Evolutionary conservation across 2,329 filamentous ascomycete genomes (phyloP).

Genomic region (Sphaerostilbella broomeana): DNA sequence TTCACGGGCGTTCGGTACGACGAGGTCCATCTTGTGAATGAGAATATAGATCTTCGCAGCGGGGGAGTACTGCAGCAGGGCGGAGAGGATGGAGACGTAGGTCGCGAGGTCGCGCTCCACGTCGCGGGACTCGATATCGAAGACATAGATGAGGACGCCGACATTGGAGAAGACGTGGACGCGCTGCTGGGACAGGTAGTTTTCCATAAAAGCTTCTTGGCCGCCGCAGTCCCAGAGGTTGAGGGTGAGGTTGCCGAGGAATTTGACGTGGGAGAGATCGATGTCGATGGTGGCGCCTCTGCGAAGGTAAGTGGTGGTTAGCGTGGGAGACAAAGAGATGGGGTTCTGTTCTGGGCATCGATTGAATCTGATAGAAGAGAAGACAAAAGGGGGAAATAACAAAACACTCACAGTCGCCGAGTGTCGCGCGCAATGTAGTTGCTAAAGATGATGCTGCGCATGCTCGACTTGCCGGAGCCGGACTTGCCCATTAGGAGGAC

Average conservation of each 20-base stretch:
- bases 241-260: slow-evolving; percentile 92
- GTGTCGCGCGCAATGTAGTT: slow-evolving; percentile 98
- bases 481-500: slow-evolving; percentile 90
- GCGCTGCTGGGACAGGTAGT: slow-evolving; percentile 92
- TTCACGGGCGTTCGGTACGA: slow-evolving; percentile 71
- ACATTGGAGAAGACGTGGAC: slow-evolving; percentile 96
- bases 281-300: slow-evolving; percentile 94
- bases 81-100: slow-evolving; percentile 84
- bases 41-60: slow-evolving; percentile 84
- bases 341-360: not conserved
- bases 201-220: slow-evolving; percentile 98
- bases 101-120: slow-evolving; percentile 89
- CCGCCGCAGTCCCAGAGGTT: slow-evolving; percentile 99
- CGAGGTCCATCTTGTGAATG: slow-evolving; percentile 98
- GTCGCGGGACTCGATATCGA: slow-evolving; percentile 94
- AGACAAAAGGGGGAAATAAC: not conserved
- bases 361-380: not conserved
- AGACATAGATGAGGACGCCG: slow-evolving; percentile 96
- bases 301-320: not conserved
- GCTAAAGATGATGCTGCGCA: slow-evolving; percentile 98
- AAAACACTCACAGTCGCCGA: slow-evolving; percentile 56
- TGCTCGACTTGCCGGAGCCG: slow-evolving; percentile 94
- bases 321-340: not conserved
- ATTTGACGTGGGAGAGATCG: slow-evolving; percentile 96
- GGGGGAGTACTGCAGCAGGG: slow-evolving; percentile 76